Base-by-base conservation (phyloP, 495 filamentous ascomycete genomes). In the Lentithecium fluviatile region DNA sequence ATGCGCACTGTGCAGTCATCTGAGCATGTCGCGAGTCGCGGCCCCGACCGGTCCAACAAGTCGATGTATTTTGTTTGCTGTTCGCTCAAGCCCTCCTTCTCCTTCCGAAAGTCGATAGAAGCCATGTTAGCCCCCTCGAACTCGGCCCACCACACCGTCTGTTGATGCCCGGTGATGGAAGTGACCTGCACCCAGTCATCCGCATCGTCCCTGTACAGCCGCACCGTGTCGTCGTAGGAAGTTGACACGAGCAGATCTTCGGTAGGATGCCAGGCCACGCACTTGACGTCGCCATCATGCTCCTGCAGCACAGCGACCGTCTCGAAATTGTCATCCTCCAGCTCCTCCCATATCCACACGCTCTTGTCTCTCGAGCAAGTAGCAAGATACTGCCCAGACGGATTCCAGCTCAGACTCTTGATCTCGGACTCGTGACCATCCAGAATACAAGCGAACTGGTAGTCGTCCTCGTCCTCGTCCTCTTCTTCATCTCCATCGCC, bases 311-410 rank as follows among this genome's bases (percentile, higher is more conserved):
- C 93, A 0, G 93, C 93, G 6, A 97, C 83, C 6, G 94, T 97
- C 82, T 98, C 94, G 71, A 89, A 97, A 61, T 96, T 92, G 69
- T 96, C 93, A 25, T 93, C 91, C 6, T 84, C 88, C 2, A 97
- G 80, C 70, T 96, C 92, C 73, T 98, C 94, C 94, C 94, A 98
- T 49, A 98, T 88, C 94, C 94, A 98, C n/a, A 98, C 89, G 21
- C 83, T 87, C 76, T 97, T 97, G 73, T 98, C 94, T 11, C 94
- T 80, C 21, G 83, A 86, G 70, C 91, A 97, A 0, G 92, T 96
- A 6, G 94, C 94, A 3, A 98, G 82, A 56, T 87, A 83, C 71
- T 87, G 85, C 0, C 91, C 90, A 0, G 84, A 86, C 0, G 90
- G 82, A 2, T 54, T 84, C 83, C 89, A 98, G 13, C 87, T 82